Percentiles rank a stretch among this genome's conserved stretches.
Evolutionary conservation across 2,329 filamentous ascomycete species (phyloP).

Genomic region (Coniella vitis): DNA sequence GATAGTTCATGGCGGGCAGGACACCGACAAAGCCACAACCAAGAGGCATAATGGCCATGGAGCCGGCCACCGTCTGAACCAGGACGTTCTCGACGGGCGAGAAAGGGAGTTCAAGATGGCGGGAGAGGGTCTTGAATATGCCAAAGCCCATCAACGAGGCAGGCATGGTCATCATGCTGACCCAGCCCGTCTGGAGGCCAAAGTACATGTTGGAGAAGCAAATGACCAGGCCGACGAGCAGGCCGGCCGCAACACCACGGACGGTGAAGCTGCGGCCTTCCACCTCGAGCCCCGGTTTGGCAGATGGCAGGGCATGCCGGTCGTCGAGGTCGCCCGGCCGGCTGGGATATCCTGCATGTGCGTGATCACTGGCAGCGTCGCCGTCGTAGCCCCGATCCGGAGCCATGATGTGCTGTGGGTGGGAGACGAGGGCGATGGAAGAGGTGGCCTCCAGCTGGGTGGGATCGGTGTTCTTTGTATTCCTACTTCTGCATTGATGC

Average conservation of each 20-base stretch:
- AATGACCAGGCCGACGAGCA: constrained; percentile 81
- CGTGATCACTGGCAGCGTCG: no score
- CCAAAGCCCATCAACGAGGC: constrained; percentile 91
- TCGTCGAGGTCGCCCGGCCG: neutral
- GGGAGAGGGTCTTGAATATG: constrained; percentile 75
- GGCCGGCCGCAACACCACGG: constrained; percentile 71
- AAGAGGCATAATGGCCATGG: constrained; percentile 93
- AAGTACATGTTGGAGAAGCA: constrained; percentile 99
- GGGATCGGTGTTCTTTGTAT: neutral
- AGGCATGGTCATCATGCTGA: constrained; percentile 91
- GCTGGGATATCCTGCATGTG: no score
- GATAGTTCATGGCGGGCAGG: constrained; percentile 77
- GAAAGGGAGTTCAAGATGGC: constrained; percentile 71
- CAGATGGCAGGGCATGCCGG: neutral
- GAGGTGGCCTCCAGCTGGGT: no score
- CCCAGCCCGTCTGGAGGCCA: constrained; percentile 63
- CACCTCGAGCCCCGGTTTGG: constrained; percentile 9
- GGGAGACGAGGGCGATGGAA: no score
- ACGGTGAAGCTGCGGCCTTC: constrained; percentile 74
- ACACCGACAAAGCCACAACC: constrained; percentile 95
- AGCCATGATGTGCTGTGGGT: constrained; percentile 2
- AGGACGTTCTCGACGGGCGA: constrained; percentile 94
- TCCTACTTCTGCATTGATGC: no score
- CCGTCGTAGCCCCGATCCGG: constrained; percentile 11
- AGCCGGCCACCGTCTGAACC: constrained; percentile 90